Evolutionary conservation across 371 early-diverging fungal species (phyloP), one percentile per base, ranked within the genome.

Genomic region (Funneliformis caledonium): DNA sequence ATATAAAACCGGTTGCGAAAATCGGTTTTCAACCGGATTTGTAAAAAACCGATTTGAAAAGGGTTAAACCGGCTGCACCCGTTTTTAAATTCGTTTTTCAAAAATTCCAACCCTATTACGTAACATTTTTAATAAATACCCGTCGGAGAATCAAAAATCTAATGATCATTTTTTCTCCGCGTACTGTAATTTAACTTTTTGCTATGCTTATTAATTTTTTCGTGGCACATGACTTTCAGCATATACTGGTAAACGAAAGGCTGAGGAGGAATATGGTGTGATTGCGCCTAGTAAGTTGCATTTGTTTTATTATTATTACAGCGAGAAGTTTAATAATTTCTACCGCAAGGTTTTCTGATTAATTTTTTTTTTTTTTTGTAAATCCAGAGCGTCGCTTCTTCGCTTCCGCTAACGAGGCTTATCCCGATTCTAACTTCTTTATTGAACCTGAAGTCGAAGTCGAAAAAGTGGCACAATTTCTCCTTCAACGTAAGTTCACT

Each of bases 301-400:
- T 64, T 64, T 64, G 65, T 64, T 22, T 65, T 65, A 65, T 64
- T 64, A 8, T 65, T 65, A 65, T 65, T 65, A 22, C 67, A 65
- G 67, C 42, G 67, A 31, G 67, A 65, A 5, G 67, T 65, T 65
- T 65, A 65, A 65, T 65, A 65, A 14, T 31, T 5, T 65, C 31
- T 65, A 19, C 65, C 19, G 10, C 10, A 31, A 10, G 3, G 22
- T 65, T 31, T 3, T 65, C 67, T 65, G 67, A 65, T 64, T 64
- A 64, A 64, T 16, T 64, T 65, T 65, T 19, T 65, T 65, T 65
- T 65, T 65, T n/a, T n/a, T n/a, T n/a, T n/a, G 11, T 65, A 42
- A 50, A 50, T 50, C 50, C 50, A 72, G 72, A 45, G 72, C 72
- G 43, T 72, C 72, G 72, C 72, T 19, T 3, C 43, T 72, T 72